These are phyloP conservation scores for Solanum appendiculatum DNA, from an alignment of 257 asterid genomes.

Conservation along the genomic window DNA sequence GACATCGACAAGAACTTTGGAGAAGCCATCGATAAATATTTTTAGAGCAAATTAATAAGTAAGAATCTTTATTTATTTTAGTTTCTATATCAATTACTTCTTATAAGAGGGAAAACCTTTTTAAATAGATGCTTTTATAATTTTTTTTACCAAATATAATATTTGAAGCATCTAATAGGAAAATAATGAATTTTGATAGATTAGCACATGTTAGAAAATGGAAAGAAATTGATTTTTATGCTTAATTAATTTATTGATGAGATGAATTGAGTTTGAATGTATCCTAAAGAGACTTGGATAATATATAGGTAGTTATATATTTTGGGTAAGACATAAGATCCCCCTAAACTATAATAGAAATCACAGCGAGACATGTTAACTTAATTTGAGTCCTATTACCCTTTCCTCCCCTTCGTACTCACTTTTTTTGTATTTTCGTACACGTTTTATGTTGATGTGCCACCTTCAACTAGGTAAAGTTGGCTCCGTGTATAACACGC, in stretches of 20 bases:
- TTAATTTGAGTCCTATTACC: neutral
- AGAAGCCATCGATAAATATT: neutral
- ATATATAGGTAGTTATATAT: too few species aligned
- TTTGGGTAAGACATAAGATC: too few species aligned
- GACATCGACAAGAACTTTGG: neutral
- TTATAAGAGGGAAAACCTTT: neutral
- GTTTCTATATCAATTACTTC: neutral
- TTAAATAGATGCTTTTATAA: too few species aligned
- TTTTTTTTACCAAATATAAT: neutral
- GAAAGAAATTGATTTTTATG: too few species aligned
- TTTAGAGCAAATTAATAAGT: neutral
- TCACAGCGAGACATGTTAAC: too few species aligned
- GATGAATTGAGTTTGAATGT: too few species aligned
- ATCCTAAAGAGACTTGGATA: too few species aligned
- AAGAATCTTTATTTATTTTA: too few species aligned
- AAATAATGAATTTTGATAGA: neutral
- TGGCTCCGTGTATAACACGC: neutral
- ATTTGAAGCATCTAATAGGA: neutral
- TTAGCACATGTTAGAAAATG: neutral
- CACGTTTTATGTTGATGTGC: neutral
- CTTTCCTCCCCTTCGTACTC: neutral
- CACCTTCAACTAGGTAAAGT: neutral
- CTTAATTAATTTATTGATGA: too few species aligned
- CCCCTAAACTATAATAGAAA: too few species aligned
- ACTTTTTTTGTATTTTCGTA: too few species aligned